Percentiles rank a stretch among this genome's conserved stretches.
phyloP scores from a whole-genome alignment of 345 rosid genomes.

The Murraya koenigii region DNA sequence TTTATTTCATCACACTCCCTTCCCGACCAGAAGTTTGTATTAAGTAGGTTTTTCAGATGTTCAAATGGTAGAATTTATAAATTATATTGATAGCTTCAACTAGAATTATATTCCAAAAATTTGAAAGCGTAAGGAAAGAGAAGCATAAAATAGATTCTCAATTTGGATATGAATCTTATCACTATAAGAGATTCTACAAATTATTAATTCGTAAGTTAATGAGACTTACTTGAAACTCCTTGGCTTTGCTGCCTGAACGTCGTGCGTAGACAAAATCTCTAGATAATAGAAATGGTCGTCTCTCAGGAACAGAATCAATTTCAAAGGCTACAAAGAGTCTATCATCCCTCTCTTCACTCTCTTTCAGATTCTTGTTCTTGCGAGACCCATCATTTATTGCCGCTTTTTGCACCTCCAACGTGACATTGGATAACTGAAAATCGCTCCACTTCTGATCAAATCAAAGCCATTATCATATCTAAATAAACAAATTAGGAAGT shows the following conservation, averaged over 20 bases:
- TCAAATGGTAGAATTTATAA: neutral
- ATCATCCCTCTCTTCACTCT: conserved; percentile 8
- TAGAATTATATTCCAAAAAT: neutral
- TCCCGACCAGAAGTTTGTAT: neutral
- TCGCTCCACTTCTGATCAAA: conserved; percentile 37
- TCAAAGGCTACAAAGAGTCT: conserved; percentile 29
- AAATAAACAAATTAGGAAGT: too few relatives aligned
- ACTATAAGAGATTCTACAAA: neutral
- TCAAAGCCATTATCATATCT: neutral
- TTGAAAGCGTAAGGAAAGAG: neutral
- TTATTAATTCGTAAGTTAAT: neutral
- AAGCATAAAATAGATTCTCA: neutral
- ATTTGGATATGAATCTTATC: neutral
- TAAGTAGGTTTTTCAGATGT: neutral
- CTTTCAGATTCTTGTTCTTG: neutral
- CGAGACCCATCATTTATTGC: conserved; percentile 9
- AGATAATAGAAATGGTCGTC: conserved; percentile 36
- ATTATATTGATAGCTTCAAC: neutral
- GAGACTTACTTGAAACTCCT: conserved; percentile 28
- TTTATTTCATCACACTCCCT: neutral
- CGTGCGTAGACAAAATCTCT: conserved; percentile 40
- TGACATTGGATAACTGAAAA: conserved; percentile 17
- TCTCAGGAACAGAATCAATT: conserved; percentile 18
- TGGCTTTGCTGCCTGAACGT: conserved; percentile 19
- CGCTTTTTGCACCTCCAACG: conserved; percentile 26